Conservation (phyloP, 1,139 yeast genomes). For the Lodderomyces jiufengensis region DNA sequence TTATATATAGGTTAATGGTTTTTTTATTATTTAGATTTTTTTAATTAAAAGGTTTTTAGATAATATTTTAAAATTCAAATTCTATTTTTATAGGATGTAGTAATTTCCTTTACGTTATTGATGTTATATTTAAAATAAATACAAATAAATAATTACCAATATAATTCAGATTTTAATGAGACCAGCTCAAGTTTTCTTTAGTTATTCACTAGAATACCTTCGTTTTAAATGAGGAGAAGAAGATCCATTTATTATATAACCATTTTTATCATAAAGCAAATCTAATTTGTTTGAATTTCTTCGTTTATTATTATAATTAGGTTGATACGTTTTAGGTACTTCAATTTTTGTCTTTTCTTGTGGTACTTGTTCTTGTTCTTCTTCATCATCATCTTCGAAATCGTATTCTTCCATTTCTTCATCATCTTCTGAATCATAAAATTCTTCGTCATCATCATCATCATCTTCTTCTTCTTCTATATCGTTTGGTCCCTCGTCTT, state of each 20-base stretch:
- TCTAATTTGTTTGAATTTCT: slow-evolving; percentile 4
- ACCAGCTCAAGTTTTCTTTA: no score
- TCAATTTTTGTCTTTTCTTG: slow-evolving; percentile 7
- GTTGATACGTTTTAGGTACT: slow-evolving; percentile 5
- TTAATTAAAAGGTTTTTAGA: no score
- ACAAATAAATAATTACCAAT: no score
- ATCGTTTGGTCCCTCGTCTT: slow-evolving; percentile 7
- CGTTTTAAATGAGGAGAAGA: slow-evolving; percentile 39
- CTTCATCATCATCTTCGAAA: slow-evolving; percentile 10
- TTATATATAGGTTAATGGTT: background rate
- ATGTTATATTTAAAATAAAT: no score
- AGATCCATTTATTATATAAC: slow-evolving; percentile 29
- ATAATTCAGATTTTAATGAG: no score
- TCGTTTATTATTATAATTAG: background rate
- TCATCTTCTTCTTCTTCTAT: slow-evolving; percentile 11
- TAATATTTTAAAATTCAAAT: no score
- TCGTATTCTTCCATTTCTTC: slow-evolving; percentile 3
- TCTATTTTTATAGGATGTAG: no score
- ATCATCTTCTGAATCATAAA: slow-evolving; percentile 9
- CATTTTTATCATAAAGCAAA: slow-evolving; percentile 23
- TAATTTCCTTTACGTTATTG: no score
- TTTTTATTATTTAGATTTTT: no score
- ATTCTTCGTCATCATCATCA: slow-evolving; percentile 14
- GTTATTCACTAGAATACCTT: slow-evolving; percentile 15
- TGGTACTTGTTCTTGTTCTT: background rate